phyloP scores from a whole-genome alignment of 225 moss, liverwort and hornwort species.

The Lunularia cruciata region DNA sequence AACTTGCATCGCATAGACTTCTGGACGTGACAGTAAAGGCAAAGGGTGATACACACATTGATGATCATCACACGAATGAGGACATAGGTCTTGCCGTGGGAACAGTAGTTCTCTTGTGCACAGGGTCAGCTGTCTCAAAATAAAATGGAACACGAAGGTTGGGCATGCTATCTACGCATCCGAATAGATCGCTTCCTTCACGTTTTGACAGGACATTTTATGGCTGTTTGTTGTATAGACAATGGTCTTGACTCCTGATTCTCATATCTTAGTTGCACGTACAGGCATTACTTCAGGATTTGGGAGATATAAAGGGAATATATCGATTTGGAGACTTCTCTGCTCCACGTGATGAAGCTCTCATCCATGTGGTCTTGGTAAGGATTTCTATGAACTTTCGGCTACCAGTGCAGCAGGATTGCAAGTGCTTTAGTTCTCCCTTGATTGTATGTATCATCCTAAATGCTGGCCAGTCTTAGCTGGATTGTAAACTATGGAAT shows the following conservation, averaged over 20 bases:
- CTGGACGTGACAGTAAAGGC: conserved; percentile 85
- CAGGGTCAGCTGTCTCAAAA: no score
- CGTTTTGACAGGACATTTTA: no score
- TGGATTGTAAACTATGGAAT: neutral
- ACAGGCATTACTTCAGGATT: conserved; percentile 83
- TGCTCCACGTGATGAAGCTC: conserved; percentile 93
- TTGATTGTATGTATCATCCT: neutral
- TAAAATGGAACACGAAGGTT: neutral
- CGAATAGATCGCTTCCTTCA: neutral
- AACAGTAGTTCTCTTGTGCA: conserved; percentile 50
- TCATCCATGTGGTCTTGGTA: conserved; percentile 93
- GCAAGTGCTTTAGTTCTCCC: no score
- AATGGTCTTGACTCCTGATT: no score
- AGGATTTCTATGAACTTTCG: neutral
- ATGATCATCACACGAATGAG: conserved; percentile 98
- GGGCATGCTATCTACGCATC: neutral
- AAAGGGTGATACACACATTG: conserved; percentile 86
- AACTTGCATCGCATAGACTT: conserved; percentile 95
- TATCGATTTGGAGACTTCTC: conserved; percentile 91
- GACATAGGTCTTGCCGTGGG: conserved; percentile 91
- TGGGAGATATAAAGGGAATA: conserved; percentile 95
- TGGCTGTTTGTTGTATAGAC: no score
- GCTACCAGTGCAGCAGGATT: neutral
- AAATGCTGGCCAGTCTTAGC: neutral
- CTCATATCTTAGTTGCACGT: no score